A percentile compares a stretch with the other conserved stretches of the same genome.
phyloP scores from a whole-genome alignment of 2,329 filamentous ascomycete genomes.

The Penicillium sp. region DNA sequence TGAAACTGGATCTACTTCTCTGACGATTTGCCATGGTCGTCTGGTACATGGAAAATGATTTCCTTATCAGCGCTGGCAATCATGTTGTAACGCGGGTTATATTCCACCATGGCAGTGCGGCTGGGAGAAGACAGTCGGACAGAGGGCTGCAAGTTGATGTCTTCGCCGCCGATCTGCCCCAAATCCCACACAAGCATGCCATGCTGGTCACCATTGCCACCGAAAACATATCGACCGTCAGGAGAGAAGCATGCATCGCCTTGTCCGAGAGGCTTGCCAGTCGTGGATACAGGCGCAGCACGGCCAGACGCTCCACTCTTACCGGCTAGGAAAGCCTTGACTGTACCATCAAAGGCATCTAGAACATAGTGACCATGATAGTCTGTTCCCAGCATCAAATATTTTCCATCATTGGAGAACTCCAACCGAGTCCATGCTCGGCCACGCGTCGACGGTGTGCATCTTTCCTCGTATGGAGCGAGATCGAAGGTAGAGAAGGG shows the following conservation, averaged over 20 bases:
- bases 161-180: conserved; percentile 52
- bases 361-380: conserved; percentile 83
- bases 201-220: conserved; percentile 64
- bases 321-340: conserved; percentile 67
- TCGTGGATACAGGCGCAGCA: conserved; percentile 50
- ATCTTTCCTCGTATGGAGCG: conserved; percentile 53
- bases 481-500: conserved; percentile 87
- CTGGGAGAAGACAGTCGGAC: conserved; percentile 46
- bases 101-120: conserved; percentile 70
- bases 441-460: conserved; percentile 48
- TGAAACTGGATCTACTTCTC: conserved; percentile 29
- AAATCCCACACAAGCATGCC: conserved; percentile 87
- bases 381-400: conserved; percentile 76
- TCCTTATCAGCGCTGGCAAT: conserved; percentile 87
- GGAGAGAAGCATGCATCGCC: conserved; percentile 85
- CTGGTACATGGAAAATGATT: conserved; percentile 72
- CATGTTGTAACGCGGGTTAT: conserved; percentile 89
- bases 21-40: conserved; percentile 46
- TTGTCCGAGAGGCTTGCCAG: conserved; percentile 52
- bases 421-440: conserved; percentile 79
- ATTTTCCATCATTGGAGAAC: conserved; percentile 94
- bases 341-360: conserved; percentile 81
- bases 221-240: conserved; percentile 83
- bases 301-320: conserved; percentile 49
- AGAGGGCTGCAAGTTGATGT: conserved; percentile 50